Conservation (phyloP, 768 basidiomycete species). For the Leccinum variicolor region DNA sequence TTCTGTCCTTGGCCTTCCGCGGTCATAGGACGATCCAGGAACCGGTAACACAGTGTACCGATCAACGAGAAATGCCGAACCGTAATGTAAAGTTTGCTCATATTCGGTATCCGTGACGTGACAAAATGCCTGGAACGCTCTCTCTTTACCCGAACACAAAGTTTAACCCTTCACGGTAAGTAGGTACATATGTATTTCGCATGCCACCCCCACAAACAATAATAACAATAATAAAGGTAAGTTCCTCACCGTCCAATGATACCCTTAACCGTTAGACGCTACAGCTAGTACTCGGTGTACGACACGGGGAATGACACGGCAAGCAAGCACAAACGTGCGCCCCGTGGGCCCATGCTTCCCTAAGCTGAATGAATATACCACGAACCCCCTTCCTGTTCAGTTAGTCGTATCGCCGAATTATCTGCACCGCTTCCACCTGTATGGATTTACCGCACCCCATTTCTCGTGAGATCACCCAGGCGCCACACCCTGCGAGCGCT, state of each 20-base stretch:
- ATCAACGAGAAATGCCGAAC: conserved; percentile 13
- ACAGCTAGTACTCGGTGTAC: not conserved
- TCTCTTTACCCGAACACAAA: conserved; percentile 3
- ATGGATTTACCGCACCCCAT: conserved; percentile 17
- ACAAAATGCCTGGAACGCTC: conserved; percentile 5
- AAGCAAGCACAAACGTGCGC: conserved; percentile 4
- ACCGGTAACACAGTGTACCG: conserved; percentile 20
- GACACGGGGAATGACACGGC: conserved; percentile 7
- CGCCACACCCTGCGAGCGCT: conserved; percentile 1
- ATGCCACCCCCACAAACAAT: conserved; percentile 4
- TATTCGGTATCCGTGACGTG: conserved; percentile 19
- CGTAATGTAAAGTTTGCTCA: conserved; percentile 24
- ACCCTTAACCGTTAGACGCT: not conserved
- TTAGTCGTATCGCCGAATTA: conserved; percentile 21
- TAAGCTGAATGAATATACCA: not conserved
- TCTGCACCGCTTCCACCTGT: conserved; percentile 8
- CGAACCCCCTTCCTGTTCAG: conserved; percentile 2
- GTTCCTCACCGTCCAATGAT: not conserved
- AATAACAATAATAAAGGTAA: not conserved
- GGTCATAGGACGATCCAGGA: conserved; percentile 32
- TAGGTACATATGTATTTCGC: conserved; percentile 1
- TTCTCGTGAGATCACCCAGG: conserved; percentile 18
- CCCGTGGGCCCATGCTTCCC: conserved; percentile 3
- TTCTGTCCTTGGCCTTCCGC: conserved; percentile 22
- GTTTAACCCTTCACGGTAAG: conserved; percentile 6